phyloP scores from a whole-genome alignment of 768 basidiomycete species.

The Fomitopsis serialis region DNA sequence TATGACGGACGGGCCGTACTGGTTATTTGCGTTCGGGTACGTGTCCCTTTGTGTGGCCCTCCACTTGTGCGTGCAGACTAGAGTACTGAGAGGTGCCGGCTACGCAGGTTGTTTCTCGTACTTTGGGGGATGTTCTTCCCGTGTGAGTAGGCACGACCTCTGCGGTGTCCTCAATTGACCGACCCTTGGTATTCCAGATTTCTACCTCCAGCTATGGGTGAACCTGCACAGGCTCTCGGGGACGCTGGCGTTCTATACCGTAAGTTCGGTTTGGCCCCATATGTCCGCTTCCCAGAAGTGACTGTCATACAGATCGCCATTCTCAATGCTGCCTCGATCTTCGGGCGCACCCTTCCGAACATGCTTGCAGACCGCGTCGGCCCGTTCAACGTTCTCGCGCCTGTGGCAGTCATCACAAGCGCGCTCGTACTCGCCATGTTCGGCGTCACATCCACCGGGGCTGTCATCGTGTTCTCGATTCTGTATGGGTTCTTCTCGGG shows the following conservation, averaged over 20 bases:
- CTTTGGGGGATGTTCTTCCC: conserved; percentile 15
- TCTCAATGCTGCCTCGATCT: conserved; percentile 47
- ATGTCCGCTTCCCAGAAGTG: too few species aligned
- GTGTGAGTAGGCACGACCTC: conserved; percentile 1
- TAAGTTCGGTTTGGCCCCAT: background rate
- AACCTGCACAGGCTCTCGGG: conserved; percentile 7
- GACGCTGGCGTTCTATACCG: conserved; percentile 14
- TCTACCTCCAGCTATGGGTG: conserved; percentile 15
- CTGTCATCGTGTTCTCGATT: conserved; percentile 34
- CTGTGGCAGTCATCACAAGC: conserved; percentile 27
- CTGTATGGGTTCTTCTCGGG: conserved; percentile 45
- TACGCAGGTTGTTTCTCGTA: conserved; percentile 1
- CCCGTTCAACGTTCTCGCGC: conserved; percentile 36
- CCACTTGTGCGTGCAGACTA: too few species aligned
- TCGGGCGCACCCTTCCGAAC: conserved; percentile 53
- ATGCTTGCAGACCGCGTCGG: conserved; percentile 46
- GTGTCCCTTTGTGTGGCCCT: background rate
- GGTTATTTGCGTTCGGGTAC: conserved; percentile 7
- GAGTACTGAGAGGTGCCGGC: background rate
- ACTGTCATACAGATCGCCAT: conserved; percentile 37
- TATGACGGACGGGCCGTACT: conserved; percentile 13
- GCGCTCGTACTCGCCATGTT: conserved; percentile 35
- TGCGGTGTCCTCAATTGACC: too few species aligned
- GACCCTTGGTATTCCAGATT: too few species aligned
- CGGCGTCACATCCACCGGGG: conserved; percentile 26